Base-by-base conservation (phyloP, 2,329 filamentous ascomycete genomes). In the Raffaelea arxii region DNA sequence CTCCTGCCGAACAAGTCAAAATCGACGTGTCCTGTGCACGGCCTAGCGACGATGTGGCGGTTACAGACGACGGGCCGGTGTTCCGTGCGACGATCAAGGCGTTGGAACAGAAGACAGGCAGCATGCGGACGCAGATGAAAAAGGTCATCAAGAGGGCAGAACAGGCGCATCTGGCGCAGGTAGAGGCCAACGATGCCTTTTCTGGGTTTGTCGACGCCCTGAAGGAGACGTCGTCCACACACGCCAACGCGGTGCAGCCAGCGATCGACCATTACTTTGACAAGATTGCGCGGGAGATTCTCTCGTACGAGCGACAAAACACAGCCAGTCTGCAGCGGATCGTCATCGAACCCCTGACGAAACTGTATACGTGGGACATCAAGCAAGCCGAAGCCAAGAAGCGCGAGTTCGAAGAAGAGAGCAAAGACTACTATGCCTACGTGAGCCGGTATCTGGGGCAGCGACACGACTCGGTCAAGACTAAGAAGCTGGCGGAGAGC, bases 201-300 rank as follows among this genome's bases (percentile, higher is more conserved):
- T 68, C 77, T 16, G 80, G 78, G 4, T 94, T 98, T 56, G 82
- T 94, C 61, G 86, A 91, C 14, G 84, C 91, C 4, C 70, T 98
- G 25, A 80, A 84, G 51, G 92, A 97, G 59, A 87, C 89, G 1
- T 89, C 90, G 1, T 80, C 80, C 1, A 94, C 90, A 12, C 97
- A 97, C 60, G 86, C 89, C 42, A 95, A 94, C 58, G 92, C 91
- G 1, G 90, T 98, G n/a, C 88, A 94, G 59, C 94, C 92, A 16
- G 92, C 91, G 4, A 75, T 98, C 49, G 92, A 98, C 52, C 90
- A 98, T 63, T 98, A 98, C 62, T 98, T 97, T 58, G 90, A 97
- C 65, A 94, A 90, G 58, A 97, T 95, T 54, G 90, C 91, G 4
- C 82, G 84, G 51, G 88, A 97, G 60, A 96, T 98, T 40, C 68